Percentiles rank a stretch among this genome's conserved stretches.
Conservation (phyloP, 495 filamentous ascomycete genomes). For the Trichodelitschia bisporula region DNA sequence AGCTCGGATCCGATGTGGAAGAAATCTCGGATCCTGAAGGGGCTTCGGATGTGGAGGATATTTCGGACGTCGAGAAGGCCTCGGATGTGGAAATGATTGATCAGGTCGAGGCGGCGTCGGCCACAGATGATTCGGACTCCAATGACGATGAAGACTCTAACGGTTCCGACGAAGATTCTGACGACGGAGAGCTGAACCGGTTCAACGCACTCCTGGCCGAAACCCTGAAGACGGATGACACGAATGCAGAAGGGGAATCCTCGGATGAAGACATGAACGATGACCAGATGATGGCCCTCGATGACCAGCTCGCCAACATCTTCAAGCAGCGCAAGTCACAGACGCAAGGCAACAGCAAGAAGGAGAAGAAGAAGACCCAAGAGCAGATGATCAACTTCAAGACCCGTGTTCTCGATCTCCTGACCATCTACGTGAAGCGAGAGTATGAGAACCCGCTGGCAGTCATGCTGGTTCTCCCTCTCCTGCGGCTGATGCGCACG, state of each 20-base stretch:
- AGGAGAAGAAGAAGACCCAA: slow-evolving; percentile 64
- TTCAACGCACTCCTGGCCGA: slow-evolving; percentile 9
- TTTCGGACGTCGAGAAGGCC: slow-evolving; percentile 15
- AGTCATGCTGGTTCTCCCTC: slow-evolving; percentile 42
- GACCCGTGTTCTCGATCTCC: slow-evolving; percentile 66
- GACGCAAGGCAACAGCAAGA: slow-evolving; percentile 31
- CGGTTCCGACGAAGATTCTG: slow-evolving; percentile 2
- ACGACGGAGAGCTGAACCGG: slow-evolving; percentile 8
- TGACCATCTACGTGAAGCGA: slow-evolving; percentile 67
- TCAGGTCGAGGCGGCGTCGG: slow-evolving; percentile 1
- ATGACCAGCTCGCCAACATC: slow-evolving; percentile 54
- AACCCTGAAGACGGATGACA: slow-evolving; percentile 6
- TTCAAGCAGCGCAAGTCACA: slow-evolving; percentile 44
- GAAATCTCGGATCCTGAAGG: too few relatives aligned
- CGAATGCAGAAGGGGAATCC: slow-evolving; percentile 13
- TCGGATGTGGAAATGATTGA: slow-evolving; percentile 15
- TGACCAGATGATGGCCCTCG: slow-evolving; percentile 82
- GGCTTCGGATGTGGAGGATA: slow-evolving; percentile 23
- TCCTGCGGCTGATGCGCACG: slow-evolving; percentile 29
- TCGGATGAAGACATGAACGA: slow-evolving; percentile 44
- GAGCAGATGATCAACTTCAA: slow-evolving; percentile 90
- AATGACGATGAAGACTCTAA: slow-evolving; percentile 1
- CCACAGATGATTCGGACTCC: not conserved
- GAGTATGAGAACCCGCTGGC: slow-evolving; percentile 38
- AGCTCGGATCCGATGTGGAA: slow-evolving; percentile 17